phyloP scores from a whole-genome alignment of 495 filamentous ascomycete species.

The Penicillium cataractarum region DNA sequence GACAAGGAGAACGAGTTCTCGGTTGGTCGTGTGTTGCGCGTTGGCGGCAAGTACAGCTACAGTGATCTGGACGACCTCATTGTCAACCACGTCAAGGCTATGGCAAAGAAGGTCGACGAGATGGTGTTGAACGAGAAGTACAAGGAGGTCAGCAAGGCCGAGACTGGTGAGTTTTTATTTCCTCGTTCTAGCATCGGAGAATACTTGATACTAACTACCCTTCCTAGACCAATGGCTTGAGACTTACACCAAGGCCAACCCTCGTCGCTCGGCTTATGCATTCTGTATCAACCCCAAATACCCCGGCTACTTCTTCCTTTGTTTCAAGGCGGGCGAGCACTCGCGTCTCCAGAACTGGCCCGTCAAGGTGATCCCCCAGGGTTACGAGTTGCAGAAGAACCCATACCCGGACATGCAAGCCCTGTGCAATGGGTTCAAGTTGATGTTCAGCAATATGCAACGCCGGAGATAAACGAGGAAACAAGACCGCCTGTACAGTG shows the following conservation, averaged over 20 bases:
- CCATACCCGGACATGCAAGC: slow-evolving; percentile 92
- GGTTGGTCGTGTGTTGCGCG: slow-evolving; percentile 78
- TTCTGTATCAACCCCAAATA: slow-evolving; percentile 93
- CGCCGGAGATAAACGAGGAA: slow-evolving; percentile 28
- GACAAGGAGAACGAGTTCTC: slow-evolving; percentile 97
- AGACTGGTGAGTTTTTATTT: slow-evolving; percentile 71
- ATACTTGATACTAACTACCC: background rate
- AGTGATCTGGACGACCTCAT: slow-evolving; percentile 97
- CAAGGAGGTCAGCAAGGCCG: slow-evolving; percentile 73
- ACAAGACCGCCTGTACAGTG: slow-evolving; percentile 29
- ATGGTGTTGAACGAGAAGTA: slow-evolving; percentile 92
- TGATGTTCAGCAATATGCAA: slow-evolving; percentile 62
- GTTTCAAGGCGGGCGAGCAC: slow-evolving; percentile 86
- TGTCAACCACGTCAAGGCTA: slow-evolving; percentile 93
- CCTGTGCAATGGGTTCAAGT: slow-evolving; percentile 85
- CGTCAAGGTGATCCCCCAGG: slow-evolving; percentile 87
- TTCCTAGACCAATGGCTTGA: slow-evolving; percentile 88
- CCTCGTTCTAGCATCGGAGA: slow-evolving; percentile 5
- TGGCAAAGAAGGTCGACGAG: slow-evolving; percentile 97
- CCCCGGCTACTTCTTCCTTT: slow-evolving; percentile 91
- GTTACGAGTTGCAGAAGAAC: slow-evolving; percentile 83
- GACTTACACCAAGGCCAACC: slow-evolving; percentile 94
- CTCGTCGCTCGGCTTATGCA: slow-evolving; percentile 86
- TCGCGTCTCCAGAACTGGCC: slow-evolving; percentile 77
- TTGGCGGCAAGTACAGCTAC: slow-evolving; percentile 86